These are phyloP conservation scores for Spirogloea muscicola DNA, from an alignment of 139 green algal genomes.

Conservation along the genomic window DNA sequence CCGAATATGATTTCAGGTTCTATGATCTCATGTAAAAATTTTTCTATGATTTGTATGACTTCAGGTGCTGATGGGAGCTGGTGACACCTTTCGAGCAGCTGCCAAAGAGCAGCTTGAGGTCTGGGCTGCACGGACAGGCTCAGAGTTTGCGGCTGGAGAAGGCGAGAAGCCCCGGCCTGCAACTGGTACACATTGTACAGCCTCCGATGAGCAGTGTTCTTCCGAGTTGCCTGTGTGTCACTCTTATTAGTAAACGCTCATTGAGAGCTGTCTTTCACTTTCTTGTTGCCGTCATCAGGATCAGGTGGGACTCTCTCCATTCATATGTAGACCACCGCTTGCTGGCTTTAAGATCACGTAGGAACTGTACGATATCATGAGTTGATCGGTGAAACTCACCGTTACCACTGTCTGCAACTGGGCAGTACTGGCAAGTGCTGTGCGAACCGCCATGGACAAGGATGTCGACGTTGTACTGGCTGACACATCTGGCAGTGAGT, in stretches of 20 bases:
- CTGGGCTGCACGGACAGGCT: constrained; percentile 72
- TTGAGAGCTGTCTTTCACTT: too few relatives aligned
- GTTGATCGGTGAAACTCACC: too few relatives aligned
- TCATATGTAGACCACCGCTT: too few relatives aligned
- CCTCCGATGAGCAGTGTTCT: too few relatives aligned
- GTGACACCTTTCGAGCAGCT: constrained; percentile 95
- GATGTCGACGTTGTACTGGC: constrained; percentile 78
- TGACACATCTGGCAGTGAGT: constrained; percentile 76
- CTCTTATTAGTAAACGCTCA: too few relatives aligned
- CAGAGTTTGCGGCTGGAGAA: constrained; percentile 34
- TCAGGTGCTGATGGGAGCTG: constrained; percentile 79
- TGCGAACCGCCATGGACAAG: constrained; percentile 20
- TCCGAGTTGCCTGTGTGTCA: too few relatives aligned
- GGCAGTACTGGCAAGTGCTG: constrained; percentile 23
- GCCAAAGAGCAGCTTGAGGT: constrained; percentile 88
- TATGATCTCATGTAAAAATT: constrained; percentile 17
- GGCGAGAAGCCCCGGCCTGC: constrained; percentile 30
- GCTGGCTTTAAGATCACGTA: too few relatives aligned
- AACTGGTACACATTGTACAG: constrained; percentile 34
- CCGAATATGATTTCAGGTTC: background rate
- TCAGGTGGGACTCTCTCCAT: too few relatives aligned
- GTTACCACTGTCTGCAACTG: too few relatives aligned
- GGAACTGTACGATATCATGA: too few relatives aligned
- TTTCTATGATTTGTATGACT: too few relatives aligned
- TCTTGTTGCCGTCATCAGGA: too few relatives aligned